phyloP scores from a whole-genome alignment of 2,329 filamentous ascomycete species.

The Phialophora verrucosa region DNA sequence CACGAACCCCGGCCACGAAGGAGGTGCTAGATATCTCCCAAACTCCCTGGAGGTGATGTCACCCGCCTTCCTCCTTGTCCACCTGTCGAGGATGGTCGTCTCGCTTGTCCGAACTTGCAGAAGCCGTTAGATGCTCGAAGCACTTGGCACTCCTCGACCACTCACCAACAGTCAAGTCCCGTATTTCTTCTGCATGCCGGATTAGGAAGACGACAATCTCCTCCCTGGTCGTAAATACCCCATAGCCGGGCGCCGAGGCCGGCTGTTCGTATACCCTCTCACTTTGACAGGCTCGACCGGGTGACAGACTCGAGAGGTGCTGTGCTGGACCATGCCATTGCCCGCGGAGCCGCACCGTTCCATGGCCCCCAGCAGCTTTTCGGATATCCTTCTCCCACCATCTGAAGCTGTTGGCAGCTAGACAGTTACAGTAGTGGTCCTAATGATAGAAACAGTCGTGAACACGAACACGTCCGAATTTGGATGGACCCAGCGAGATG shows the following conservation, averaged over 20 bases:
- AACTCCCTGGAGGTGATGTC: neutral
- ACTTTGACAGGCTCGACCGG: neutral
- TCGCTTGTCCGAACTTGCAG: constrained; percentile 1
- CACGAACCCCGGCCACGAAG: neutral
- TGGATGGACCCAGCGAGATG: constrained; percentile 3
- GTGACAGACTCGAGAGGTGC: neutral
- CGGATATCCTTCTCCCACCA: neutral
- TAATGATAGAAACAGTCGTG: neutral
- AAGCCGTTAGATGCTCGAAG: neutral
- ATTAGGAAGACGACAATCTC: constrained; percentile 18
- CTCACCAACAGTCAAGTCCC: neutral
- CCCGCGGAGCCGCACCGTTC: constrained; percentile 22
- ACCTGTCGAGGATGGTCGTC: neutral
- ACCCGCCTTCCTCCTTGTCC: neutral
- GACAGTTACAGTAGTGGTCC: neutral
- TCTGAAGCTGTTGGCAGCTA: neutral
- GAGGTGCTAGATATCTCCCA: neutral
- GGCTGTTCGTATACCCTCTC: constrained; percentile 16
- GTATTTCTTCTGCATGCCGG: constrained; percentile 6
- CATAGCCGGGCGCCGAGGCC: neutral
- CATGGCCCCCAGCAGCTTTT: constrained; percentile 4
- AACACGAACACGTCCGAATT: neutral
- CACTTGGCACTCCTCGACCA: neutral
- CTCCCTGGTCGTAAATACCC: constrained; percentile 5
- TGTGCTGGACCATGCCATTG: constrained; percentile 8